Evolutionary conservation across 257 asterid genomes (phyloP).

Genomic region (Scutellaria baicalensis): DNA sequence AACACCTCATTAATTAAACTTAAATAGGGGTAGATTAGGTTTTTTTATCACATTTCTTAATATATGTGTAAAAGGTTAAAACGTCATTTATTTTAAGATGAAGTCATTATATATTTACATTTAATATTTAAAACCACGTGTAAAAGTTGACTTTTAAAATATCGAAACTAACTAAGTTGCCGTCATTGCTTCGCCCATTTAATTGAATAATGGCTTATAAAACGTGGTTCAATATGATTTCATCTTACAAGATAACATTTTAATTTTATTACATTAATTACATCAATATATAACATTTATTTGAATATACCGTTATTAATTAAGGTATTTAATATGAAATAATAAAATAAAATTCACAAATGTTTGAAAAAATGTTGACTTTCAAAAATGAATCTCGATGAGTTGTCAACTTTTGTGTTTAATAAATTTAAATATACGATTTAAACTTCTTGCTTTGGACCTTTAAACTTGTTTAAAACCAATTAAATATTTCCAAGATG

Average conservation of each 20-base stretch:
- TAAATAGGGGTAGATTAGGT: no score
- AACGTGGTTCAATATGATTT: neutral
- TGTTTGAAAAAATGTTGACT: neutral
- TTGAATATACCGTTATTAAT: neutral
- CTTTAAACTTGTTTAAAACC: neutral
- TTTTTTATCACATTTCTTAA: no score
- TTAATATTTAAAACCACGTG: neutral
- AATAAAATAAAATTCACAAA: neutral
- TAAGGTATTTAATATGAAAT: neutral
- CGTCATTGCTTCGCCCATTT: slow-evolving; percentile 1
- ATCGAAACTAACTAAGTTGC: neutral
- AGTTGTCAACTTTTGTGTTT: no score
- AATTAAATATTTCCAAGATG: neutral
- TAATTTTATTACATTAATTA: neutral
- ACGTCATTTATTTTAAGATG: no score
- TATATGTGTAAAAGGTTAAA: no score
- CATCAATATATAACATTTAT: neutral
- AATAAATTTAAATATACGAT: no score
- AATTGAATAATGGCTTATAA: neutral
- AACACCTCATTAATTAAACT: no score
- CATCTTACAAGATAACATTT: neutral
- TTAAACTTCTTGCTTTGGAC: no score
- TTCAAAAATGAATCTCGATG: no score
- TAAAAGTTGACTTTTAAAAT: neutral
- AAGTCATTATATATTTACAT: no score